Conservation (phyloP, 257 asterid genomes). For the Linderniella brevidens region DNA sequence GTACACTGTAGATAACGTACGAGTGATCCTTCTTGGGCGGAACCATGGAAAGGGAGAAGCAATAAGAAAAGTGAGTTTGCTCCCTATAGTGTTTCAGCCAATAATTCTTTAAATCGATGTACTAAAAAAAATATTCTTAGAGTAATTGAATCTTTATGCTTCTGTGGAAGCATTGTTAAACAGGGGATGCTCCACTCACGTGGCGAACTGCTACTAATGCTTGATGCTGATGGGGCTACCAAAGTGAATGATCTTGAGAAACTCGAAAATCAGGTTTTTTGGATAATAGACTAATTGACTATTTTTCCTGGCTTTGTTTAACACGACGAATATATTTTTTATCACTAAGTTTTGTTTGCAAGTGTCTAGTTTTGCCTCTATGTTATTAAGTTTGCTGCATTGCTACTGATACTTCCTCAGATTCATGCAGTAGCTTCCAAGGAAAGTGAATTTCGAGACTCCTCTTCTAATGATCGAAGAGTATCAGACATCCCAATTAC, state of each 20-base stretch:
- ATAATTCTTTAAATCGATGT: too few relatives aligned
- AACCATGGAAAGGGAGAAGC: too few relatives aligned
- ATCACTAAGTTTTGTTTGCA: not conserved
- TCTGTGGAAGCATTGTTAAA: constrained; percentile 69
- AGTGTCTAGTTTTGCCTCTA: too few relatives aligned
- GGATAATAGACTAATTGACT: not conserved
- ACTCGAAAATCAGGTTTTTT: constrained; percentile 84
- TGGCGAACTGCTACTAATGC: constrained; percentile 89
- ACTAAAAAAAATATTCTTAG: too few relatives aligned
- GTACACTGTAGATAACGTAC: constrained; percentile 68
- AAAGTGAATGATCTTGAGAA: constrained; percentile 80
- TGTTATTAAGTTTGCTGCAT: not conserved
- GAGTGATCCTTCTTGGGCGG: constrained; percentile 30
- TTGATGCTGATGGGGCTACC: constrained; percentile 99
- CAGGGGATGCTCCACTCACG: constrained; percentile 99
- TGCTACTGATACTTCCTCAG: constrained; percentile 36
- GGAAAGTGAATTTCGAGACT: constrained; percentile 32
- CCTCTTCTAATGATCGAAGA: constrained; percentile 37
- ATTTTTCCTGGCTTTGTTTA: not conserved
- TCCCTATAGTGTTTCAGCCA: too few relatives aligned
- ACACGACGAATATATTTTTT: not conserved
- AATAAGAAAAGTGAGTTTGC: too few relatives aligned
- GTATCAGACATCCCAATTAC: constrained; percentile 64
- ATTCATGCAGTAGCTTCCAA: constrained; percentile 61
- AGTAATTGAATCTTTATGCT: constrained; percentile 20